Conservation (phyloP, 768 basidiomycete species). For the Hirschioporus abietinus region DNA sequence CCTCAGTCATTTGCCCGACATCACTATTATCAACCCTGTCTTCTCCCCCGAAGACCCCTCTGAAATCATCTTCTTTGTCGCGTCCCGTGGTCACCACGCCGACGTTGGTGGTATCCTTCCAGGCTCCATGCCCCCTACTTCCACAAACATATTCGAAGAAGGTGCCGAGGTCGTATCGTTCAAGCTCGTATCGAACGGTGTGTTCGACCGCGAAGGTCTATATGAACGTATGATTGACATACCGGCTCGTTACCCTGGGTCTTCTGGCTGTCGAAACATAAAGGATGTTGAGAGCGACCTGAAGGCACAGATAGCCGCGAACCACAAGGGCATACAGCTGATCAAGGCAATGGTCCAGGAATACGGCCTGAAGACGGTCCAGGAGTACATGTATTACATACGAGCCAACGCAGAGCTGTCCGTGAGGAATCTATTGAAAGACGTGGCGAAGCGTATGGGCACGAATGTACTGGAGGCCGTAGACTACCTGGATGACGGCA, state of each 20-base stretch:
- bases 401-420: slow-evolving; percentile 82
- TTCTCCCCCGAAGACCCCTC: slow-evolving; percentile 56
- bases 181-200: slow-evolving; percentile 81
- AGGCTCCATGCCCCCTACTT: slow-evolving; percentile 94
- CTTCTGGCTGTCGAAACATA: slow-evolving; percentile 83
- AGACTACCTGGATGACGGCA: slow-evolving; percentile 87
- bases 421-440: slow-evolving; percentile 75
- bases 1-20: slow-evolving; percentile 72
- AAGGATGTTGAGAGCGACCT: slow-evolving; percentile 89
- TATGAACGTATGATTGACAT: slow-evolving; percentile 76
- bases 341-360: slow-evolving; percentile 88
- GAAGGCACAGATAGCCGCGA: slow-evolving; percentile 93
- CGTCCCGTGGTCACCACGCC: slow-evolving; percentile 90
- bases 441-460: slow-evolving; percentile 67
- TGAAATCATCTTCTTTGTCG: slow-evolving; percentile 89
- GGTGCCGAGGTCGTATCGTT: slow-evolving; percentile 89
- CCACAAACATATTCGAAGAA: slow-evolving; percentile 87
- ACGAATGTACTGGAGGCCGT: slow-evolving; percentile 59
- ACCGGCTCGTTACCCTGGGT: slow-evolving; percentile 77
- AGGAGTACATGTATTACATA: slow-evolving; percentile 92
- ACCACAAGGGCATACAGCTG: slow-evolving; percentile 85
- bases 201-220: slow-evolving; percentile 74
- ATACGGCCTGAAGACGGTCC: slow-evolving; percentile 80
- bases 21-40: slow-evolving; percentile 91
- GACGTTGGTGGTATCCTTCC: slow-evolving; percentile 92